phyloP scores from a whole-genome alignment of 1,139 yeast genomes.

The Pneumocystis murina region DNA sequence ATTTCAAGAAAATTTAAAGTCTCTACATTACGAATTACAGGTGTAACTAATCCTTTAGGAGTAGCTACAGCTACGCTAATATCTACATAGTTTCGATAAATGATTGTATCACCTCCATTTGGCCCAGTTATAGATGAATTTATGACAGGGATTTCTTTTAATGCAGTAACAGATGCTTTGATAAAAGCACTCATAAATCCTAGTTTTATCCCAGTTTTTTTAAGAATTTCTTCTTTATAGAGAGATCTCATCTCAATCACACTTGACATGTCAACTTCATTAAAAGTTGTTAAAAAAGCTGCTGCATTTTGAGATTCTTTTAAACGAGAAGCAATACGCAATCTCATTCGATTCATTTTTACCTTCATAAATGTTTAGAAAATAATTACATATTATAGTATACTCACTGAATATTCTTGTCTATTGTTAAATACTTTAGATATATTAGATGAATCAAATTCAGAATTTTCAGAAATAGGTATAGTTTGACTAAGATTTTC shows the following conservation, averaged over 20 bases:
- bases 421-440: conserved; percentile 37
- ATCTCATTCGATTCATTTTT: conserved; percentile 99
- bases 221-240: conserved; percentile 91
- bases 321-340: conserved; percentile 96
- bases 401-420: not conserved
- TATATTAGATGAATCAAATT: conserved; percentile 16
- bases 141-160: conserved; percentile 88
- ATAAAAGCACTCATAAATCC: conserved; percentile 99
- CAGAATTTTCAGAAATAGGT: not conserved
- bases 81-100: conserved; percentile 91
- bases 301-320: conserved; percentile 99
- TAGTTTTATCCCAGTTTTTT: conserved; percentile 83
- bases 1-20: conserved; percentile 75
- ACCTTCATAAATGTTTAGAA: conserved; percentile 26
- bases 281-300: conserved; percentile 93
- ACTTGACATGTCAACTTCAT: conserved; percentile 93
- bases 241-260: conserved; percentile 88
- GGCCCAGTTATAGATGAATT: conserved; percentile 79
- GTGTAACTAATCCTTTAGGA: conserved; percentile 97
- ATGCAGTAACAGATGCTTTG: conserved; percentile 83
- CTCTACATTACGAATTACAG: conserved; percentile 95
- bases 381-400: not conserved
- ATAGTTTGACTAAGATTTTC: not conserved
- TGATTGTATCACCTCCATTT: conserved; percentile 69
- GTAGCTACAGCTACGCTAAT: conserved; percentile 96